These are phyloP conservation scores for Talaromyces rugulosus DNA, from an alignment of 2,329 filamentous ascomycete species.

Conservation along the genomic window DNA sequence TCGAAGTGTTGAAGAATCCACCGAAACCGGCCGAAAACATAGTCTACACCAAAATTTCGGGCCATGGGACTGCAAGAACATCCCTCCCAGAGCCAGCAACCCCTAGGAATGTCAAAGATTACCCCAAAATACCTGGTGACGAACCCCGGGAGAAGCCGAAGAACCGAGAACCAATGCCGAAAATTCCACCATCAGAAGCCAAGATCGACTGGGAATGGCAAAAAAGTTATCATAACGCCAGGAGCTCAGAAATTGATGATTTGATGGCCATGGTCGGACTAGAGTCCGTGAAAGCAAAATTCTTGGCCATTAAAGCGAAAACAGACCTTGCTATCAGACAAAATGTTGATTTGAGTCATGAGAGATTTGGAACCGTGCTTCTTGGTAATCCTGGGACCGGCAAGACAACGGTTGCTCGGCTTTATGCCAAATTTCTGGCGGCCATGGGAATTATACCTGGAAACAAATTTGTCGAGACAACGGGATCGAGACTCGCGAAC, in stretches of 20 bases:
- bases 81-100: background rate
- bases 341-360: constrained; percentile 48
- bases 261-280: constrained; percentile 70
- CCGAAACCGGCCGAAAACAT: background rate
- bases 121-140: background rate
- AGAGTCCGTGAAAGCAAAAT: constrained; percentile 62
- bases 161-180: background rate
- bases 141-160: background rate
- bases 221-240: constrained; percentile 51
- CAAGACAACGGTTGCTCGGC: constrained; percentile 66
- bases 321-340: constrained; percentile 61
- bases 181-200: constrained; percentile 25
- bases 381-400: constrained; percentile 74
- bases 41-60: background rate
- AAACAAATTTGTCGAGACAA: constrained; percentile 59
- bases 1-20: background rate
- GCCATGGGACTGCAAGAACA: background rate
- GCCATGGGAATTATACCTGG: constrained; percentile 61
- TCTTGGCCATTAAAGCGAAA: constrained; percentile 60
- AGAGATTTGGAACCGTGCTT: constrained; percentile 60
- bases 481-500: constrained; percentile 62
- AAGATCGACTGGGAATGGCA: constrained; percentile 58
- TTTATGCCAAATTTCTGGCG: constrained; percentile 64
- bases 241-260: constrained; percentile 54
- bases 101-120: background rate